These are phyloP conservation scores for Ocimum tenuiflorum DNA, from an alignment of 257 asterid species.

Conservation along the genomic window DNA sequence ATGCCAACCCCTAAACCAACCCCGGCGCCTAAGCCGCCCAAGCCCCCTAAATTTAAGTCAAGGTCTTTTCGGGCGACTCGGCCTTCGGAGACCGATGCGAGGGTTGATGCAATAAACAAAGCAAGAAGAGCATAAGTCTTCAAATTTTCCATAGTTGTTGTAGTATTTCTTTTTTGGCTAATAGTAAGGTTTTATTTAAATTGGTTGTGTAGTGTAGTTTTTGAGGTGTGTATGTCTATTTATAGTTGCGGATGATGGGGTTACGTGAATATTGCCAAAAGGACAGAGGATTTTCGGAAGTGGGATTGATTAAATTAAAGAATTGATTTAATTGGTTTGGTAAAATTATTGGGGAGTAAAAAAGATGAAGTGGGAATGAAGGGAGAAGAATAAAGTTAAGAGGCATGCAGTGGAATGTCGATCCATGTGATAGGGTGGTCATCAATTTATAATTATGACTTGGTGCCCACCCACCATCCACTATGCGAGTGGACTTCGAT, in stretches of 20 bases:
- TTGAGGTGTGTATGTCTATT: constrained; percentile 26
- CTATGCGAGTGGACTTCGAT: constrained; percentile 25
- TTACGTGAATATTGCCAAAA: constrained; percentile 14
- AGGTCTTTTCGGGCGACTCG: constrained; percentile 57
- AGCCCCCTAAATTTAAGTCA: constrained; percentile 51
- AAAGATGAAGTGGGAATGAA: constrained; percentile 15
- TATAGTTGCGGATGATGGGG: constrained; percentile 39
- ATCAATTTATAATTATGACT: constrained; percentile 1
- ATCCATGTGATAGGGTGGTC: constrained; percentile 1
- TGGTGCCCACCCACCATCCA: constrained; percentile 43
- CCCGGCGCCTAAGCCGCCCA: constrained; percentile 40
- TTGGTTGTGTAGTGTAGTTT: not conserved
- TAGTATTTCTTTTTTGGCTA: not conserved
- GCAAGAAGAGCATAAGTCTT: constrained; percentile 28
- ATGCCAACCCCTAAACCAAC: constrained; percentile 49
- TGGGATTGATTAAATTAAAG: constrained; percentile 11
- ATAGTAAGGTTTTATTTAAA: not conserved
- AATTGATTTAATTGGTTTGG: not conserved
- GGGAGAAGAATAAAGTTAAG: not conserved
- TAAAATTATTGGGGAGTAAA: constrained; percentile 15
- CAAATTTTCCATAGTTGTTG: constrained; percentile 28
- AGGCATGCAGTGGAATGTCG: constrained; percentile 27
- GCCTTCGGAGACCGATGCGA: constrained; percentile 36
- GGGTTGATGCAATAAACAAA: constrained; percentile 30
- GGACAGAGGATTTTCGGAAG: constrained; percentile 3